Conservation (phyloP, 2,329 filamentous ascomycete genomes). For the Neurospora sp. region DNA sequence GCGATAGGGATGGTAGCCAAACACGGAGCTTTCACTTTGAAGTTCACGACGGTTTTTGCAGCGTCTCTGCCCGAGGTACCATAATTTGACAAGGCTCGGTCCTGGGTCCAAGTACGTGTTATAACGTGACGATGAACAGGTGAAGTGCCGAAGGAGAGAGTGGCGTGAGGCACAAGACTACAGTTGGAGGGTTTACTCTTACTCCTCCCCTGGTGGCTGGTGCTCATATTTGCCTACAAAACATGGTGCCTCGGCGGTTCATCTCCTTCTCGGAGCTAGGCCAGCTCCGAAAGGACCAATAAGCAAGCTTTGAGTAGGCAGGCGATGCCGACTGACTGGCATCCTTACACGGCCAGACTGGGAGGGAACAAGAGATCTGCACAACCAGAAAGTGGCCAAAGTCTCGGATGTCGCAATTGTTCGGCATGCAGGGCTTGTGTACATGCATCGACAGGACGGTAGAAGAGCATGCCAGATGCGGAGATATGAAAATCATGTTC, state of each 20-base stretch:
- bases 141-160: not conserved
- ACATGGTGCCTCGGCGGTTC: not conserved
- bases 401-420: not conserved
- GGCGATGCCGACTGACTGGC: not conserved
- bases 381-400: not conserved
- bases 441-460: not conserved
- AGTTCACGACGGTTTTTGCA: not conserved
- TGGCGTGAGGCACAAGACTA: not conserved
- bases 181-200: not conserved
- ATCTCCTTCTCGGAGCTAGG: not conserved
- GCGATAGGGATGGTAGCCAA: not conserved
- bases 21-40: not conserved
- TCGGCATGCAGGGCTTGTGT: not conserved
- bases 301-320: not conserved
- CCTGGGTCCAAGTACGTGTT: not conserved
- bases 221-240: not conserved
- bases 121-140: not conserved
- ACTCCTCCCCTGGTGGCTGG: not conserved
- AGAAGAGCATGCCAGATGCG: not conserved
- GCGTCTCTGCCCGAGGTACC: not conserved
- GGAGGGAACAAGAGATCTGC: not conserved
- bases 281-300: not conserved
- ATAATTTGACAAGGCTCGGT: not conserved
- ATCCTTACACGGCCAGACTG: not conserved
- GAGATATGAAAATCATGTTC: not conserved